Evolutionary conservation across 345 rosid genomes (phyloP).

Genomic region (Sonneratia caseolaris): DNA sequence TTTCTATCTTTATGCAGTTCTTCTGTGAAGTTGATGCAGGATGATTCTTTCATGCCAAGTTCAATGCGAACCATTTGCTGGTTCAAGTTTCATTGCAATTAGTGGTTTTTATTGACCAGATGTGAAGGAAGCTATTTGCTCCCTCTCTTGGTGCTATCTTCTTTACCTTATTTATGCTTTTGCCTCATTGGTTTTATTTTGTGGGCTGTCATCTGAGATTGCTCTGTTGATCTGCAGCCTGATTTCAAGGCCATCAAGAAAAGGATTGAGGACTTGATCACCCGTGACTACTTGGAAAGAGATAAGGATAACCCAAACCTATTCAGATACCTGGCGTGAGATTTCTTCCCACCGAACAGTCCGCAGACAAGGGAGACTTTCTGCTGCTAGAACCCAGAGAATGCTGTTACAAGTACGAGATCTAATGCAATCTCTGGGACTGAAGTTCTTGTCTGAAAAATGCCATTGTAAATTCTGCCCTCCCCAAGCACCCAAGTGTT

Average conservation of each 20-base stretch:
- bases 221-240: slow-evolving; percentile 45
- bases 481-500: no score
- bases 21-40: no score
- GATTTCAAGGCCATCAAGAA: slow-evolving; percentile 94
- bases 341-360: background rate
- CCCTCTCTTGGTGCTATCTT: background rate
- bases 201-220: background rate
- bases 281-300: slow-evolving; percentile 84
- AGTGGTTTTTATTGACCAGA: no score
- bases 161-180: background rate
- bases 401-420: no score
- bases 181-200: background rate
- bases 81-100: no score
- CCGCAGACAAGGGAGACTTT: no score
- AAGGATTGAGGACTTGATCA: slow-evolving; percentile 83
- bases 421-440: no score
- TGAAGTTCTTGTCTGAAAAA: no score
- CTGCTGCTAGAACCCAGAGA: no score
- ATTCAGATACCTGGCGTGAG: slow-evolving; percentile 67
- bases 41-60: background rate
- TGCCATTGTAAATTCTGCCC: no score
- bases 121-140: no score
- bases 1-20: background rate
- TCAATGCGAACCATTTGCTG: no score
- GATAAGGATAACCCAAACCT: slow-evolving; percentile 65